Conservation (phyloP, 2,329 filamentous ascomycete genomes). For the Shiraia sp. region DNA sequence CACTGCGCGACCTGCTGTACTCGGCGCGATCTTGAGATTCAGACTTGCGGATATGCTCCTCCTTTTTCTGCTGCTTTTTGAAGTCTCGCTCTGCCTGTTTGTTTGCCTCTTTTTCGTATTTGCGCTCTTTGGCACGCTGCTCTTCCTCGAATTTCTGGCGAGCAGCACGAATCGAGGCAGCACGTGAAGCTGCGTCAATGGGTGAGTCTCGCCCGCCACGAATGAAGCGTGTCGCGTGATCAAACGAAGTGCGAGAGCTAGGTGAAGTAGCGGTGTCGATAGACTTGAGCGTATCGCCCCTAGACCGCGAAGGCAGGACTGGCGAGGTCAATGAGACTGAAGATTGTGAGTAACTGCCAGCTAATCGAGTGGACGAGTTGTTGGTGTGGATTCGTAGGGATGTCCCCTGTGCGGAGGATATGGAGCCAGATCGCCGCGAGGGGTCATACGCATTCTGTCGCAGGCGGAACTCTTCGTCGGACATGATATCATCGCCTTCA, state of each 20-base stretch:
- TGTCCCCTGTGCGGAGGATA: constrained; percentile 47
- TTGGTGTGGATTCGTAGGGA: constrained; percentile 44
- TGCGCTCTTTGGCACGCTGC: constrained; percentile 60
- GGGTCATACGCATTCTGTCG: constrained; percentile 44
- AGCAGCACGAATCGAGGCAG: constrained; percentile 60
- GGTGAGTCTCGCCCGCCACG: constrained; percentile 53
- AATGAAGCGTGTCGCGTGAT: constrained; percentile 58
- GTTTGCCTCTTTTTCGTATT: constrained; percentile 56
- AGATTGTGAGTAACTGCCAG: constrained; percentile 55
- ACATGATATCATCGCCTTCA: constrained; percentile 50
- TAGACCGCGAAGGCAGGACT: constrained; percentile 47
- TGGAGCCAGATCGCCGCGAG: constrained; percentile 49
- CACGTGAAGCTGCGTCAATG: constrained; percentile 56
- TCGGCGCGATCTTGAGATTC: constrained; percentile 40
- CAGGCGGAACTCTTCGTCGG: constrained; percentile 51
- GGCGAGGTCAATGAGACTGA: constrained; percentile 55
- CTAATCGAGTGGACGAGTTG: constrained; percentile 51
- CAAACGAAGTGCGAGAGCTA: constrained; percentile 59
- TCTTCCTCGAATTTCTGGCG: constrained; percentile 63
- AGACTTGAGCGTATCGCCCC: constrained; percentile 55
- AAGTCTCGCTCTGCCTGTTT: constrained; percentile 52
- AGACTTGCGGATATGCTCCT: constrained; percentile 48
- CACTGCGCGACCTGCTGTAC: constrained; percentile 32
- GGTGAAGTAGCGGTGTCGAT: constrained; percentile 55
- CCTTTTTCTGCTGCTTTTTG: constrained; percentile 50